Evolutionary conservation across 1,284 basidiomycete species (phyloP).

Genomic region (Cryptococcus depauperatus): DNA sequence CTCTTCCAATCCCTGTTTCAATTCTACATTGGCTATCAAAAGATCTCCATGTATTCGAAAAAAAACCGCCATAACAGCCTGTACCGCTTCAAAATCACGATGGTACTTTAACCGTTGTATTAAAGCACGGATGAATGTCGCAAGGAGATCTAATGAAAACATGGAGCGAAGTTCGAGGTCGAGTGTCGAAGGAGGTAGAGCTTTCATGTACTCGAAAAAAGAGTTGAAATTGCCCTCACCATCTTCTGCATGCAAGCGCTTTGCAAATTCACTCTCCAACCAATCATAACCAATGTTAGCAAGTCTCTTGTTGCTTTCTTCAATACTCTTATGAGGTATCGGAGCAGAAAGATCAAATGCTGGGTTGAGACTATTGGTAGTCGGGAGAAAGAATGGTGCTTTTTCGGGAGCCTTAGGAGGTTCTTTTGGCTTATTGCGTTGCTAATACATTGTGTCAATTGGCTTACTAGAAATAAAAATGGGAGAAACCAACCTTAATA

Average conservation of each 20-base stretch:
- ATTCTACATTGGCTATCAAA: conserved; percentile 59
- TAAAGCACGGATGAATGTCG: conserved; percentile 66
- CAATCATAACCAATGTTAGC: too few relatives aligned
- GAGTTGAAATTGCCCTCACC: conserved; percentile 59
- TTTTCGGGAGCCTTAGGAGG: conserved; percentile 88
- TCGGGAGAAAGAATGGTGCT: conserved; percentile 95
- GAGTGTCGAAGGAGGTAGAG: conserved; percentile 78
- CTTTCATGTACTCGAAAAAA: conserved; percentile 80
- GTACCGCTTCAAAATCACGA: conserved; percentile 91
- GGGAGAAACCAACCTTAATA: conserved; percentile 59
- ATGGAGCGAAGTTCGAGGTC: conserved; percentile 81
- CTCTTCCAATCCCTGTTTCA: conserved; percentile 53
- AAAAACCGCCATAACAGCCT: conserved; percentile 78
- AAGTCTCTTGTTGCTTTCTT: too few relatives aligned
- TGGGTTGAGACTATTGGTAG: conserved; percentile 71
- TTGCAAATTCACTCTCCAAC: conserved; percentile 65
- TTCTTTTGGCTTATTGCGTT: conserved; percentile 94
- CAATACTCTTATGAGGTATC: too few relatives aligned
- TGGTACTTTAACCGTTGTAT: conserved; percentile 64
- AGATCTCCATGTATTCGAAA: conserved; percentile 76
- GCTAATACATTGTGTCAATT: conserved; percentile 47
- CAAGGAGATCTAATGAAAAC: conserved; percentile 57
- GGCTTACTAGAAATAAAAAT: conserved; percentile 1
- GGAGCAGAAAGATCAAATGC: conserved; percentile 58
- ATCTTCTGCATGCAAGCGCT: conserved; percentile 56